A percentile compares a stretch with the other conserved stretches of the same genome.
These are phyloP conservation scores for Trametes sp. DNA, from an alignment of 1,284 basidiomycete genomes.

Conservation along the genomic window DNA sequence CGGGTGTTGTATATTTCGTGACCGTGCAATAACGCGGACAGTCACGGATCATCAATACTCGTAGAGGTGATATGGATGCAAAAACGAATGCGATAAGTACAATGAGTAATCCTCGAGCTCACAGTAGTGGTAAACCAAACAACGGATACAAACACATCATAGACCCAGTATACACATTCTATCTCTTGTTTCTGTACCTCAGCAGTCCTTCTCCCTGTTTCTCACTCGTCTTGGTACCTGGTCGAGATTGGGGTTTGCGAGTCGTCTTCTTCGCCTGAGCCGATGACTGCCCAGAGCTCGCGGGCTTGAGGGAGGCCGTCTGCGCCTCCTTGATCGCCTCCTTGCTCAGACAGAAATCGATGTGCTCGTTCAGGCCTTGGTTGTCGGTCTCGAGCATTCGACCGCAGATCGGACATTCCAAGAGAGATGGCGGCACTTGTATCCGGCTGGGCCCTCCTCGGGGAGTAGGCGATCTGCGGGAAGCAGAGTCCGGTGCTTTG, in stretches of 20 bases:
- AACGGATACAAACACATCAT: too few relatives aligned
- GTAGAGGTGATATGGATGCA: too few relatives aligned
- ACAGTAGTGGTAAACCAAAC: too few relatives aligned
- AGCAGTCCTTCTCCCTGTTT: constrained; percentile 18
- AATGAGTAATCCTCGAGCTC: too few relatives aligned
- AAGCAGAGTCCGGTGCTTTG: background rate
- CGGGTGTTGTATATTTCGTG: too few relatives aligned
- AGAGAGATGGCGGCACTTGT: constrained; percentile 21
- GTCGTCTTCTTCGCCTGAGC: background rate
- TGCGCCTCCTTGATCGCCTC: constrained; percentile 75
- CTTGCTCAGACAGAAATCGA: constrained; percentile 81
- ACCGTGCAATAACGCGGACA: too few relatives aligned
- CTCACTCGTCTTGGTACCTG: background rate
- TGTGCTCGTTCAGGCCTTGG: constrained; percentile 71
- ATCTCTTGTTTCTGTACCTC: constrained; percentile 18
- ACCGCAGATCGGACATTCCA: constrained; percentile 71
- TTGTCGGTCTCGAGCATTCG: constrained; percentile 68
- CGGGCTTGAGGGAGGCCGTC: constrained; percentile 20
- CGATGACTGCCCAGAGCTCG: background rate
- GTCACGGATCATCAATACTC: too few relatives aligned
- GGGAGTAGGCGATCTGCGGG: background rate
- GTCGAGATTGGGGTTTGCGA: constrained; percentile 8
- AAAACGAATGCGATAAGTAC: too few relatives aligned
- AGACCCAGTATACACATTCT: background rate
- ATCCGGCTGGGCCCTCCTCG: background rate